Evolutionary conservation across 331 rosid species (phyloP).

Genomic region (Spiraea crenata): DNA sequence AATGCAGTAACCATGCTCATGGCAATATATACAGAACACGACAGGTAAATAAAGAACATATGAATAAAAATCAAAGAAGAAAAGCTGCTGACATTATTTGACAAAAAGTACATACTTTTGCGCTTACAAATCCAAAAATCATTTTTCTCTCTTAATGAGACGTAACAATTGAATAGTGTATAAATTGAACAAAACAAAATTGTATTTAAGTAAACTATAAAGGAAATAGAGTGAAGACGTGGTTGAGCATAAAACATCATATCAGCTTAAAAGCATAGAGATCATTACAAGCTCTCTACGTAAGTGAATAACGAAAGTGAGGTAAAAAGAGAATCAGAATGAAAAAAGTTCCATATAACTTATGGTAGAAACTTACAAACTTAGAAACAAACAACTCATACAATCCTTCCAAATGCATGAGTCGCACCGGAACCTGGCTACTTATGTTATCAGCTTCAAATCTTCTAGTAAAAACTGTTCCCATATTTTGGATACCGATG

Average conservation of each 20-base stretch:
- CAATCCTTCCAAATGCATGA: slow-evolving; percentile 95
- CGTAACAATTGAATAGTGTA: background rate
- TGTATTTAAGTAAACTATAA: background rate
- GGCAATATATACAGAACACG: background rate
- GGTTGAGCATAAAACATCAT: background rate
- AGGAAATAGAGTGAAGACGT: background rate
- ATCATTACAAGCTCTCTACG: background rate
- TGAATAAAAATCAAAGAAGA: background rate
- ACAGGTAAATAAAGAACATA: background rate
- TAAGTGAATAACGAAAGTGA: background rate
- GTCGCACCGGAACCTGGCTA: slow-evolving; percentile 85
- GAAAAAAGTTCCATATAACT: slow-evolving; percentile 1
- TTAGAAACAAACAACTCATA: slow-evolving; percentile 87
- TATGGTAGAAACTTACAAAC: slow-evolving; percentile 65
- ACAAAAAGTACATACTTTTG: background rate
- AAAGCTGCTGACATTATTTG: background rate
- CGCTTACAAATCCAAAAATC: background rate
- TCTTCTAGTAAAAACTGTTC: slow-evolving; percentile 94
- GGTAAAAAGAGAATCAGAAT: background rate
- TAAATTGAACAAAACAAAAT: background rate
- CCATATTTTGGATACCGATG: slow-evolving; percentile 95
- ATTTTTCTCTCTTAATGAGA: background rate
- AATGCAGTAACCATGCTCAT: background rate
- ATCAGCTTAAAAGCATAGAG: background rate
- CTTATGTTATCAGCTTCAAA: slow-evolving; percentile 89